Conservation (phyloP, 1,284 basidiomycete genomes). For the Sanghuangporus weigelae region DNA sequence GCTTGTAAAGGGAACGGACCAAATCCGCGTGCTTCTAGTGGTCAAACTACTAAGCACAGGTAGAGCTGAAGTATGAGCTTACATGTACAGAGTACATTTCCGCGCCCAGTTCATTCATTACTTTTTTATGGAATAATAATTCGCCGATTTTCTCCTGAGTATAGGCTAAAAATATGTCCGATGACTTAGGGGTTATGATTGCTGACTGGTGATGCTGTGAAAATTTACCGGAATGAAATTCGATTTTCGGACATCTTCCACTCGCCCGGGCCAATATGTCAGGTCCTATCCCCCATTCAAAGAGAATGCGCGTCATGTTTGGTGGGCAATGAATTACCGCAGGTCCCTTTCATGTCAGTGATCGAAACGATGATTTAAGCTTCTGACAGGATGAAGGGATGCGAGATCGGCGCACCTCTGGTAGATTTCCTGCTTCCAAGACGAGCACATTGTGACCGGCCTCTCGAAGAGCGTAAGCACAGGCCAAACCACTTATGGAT, state of each 20-base stretch:
- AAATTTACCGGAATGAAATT: conserved; percentile 4
- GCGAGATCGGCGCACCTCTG: neutral
- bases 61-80: neutral
- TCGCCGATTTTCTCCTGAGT: conserved; percentile 1
- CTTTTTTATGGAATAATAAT: conserved; percentile 8
- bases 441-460: conserved; percentile 49
- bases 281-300: conserved; percentile 46
- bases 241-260: conserved; percentile 1
- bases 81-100: conserved; percentile 8
- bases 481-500: conserved; percentile 38
- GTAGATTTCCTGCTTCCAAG: conserved; percentile 33
- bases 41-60: neutral
- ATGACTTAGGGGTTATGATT: neutral
- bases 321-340: conserved; percentile 37
- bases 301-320: conserved; percentile 45
- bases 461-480: conserved; percentile 41
- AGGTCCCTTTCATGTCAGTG: neutral
- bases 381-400: neutral
- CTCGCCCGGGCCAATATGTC: conserved; percentile 26
- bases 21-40: conserved; percentile 39
- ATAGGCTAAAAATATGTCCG: neutral
- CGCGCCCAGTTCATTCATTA: conserved; percentile 14
- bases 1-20: conserved; percentile 39
- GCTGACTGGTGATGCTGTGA: neutral
- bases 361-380: neutral